Evolutionary conservation across 192 early-diverging fungal species (phyloP).

Genomic region (Lobosporangium transversale): DNA sequence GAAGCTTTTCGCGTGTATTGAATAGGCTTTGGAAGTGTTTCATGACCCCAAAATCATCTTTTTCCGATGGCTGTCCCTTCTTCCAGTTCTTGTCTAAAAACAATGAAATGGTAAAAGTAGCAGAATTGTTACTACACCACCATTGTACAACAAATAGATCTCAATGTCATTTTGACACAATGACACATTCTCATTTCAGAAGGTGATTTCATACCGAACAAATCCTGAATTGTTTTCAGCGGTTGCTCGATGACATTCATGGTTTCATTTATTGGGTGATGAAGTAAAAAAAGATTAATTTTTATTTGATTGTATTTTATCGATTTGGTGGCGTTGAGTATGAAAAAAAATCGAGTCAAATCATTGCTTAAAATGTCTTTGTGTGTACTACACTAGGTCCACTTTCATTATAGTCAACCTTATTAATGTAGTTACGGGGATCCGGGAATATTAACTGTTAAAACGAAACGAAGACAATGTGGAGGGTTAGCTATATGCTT

Average conservation of each 20-base stretch:
- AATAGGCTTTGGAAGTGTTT: constrained; percentile 46
- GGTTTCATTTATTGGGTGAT: background rate
- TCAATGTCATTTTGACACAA: background rate
- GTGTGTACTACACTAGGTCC: constrained; percentile 84
- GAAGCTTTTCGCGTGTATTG: constrained; percentile 32
- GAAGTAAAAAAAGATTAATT: constrained; percentile 3
- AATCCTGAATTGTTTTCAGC: constrained; percentile 34
- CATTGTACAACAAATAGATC: background rate
- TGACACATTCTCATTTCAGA: background rate
- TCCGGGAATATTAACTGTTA: constrained; percentile 69
- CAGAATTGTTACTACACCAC: background rate
- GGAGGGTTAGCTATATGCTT: too few relatives aligned
- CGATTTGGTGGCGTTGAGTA: constrained; percentile 2
- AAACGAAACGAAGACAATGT: constrained; percentile 3
- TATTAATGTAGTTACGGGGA: constrained; percentile 73
- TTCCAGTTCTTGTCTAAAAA: constrained; percentile 46
- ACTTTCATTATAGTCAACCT: constrained; percentile 92
- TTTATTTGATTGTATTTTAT: too few relatives aligned
- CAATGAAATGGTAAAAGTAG: background rate
- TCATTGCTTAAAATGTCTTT: constrained; percentile 71
- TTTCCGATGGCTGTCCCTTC: background rate
- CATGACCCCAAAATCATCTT: constrained; percentile 46
- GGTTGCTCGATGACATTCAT: constrained; percentile 33
- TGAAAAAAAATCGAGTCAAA: too few relatives aligned
- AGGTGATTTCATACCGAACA: constrained; percentile 31